Evolutionary conservation across 1,139 yeast genomes (phyloP).

Genomic region (Sugiyamaella grinbergsii): DNA sequence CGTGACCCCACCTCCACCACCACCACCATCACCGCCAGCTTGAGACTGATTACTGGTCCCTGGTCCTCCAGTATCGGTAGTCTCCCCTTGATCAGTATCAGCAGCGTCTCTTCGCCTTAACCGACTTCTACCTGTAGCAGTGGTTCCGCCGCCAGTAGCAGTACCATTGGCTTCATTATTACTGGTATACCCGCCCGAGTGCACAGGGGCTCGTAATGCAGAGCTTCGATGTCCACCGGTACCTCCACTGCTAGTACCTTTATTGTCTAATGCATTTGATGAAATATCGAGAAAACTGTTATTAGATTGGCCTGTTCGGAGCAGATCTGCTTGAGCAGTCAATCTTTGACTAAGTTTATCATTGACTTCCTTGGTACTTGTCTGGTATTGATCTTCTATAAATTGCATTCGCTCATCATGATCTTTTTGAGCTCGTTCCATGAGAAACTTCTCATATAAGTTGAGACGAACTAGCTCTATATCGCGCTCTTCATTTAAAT

Average conservation of each 20-base stretch:
- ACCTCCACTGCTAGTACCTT: neutral
- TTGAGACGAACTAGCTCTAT: constrained; percentile 73
- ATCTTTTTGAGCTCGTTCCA: constrained; percentile 70
- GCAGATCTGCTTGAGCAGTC: constrained; percentile 73
- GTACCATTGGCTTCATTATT: constrained; percentile 17
- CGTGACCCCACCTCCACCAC: constrained; percentile 1
- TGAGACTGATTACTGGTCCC: constrained; percentile 18
- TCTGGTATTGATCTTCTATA: constrained; percentile 76
- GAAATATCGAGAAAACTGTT: constrained; percentile 17
- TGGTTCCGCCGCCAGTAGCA: constrained; percentile 9
- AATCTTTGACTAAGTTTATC: constrained; percentile 78
- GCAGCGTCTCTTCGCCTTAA: constrained; percentile 20
- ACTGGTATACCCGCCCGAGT: constrained; percentile 16
- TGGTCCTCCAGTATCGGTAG: constrained; percentile 16
- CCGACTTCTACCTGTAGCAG: constrained; percentile 18
- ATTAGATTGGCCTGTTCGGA: constrained; percentile 46
- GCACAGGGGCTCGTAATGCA: neutral
- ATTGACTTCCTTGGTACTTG: constrained; percentile 73
- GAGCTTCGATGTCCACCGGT: neutral
- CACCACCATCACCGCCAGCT: constrained; percentile 6
- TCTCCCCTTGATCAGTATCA: constrained; percentile 18
- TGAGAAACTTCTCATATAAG: constrained; percentile 80
- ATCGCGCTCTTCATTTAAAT: constrained; percentile 78
- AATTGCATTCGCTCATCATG: constrained; percentile 71
- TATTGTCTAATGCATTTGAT: constrained; percentile 10